Conservation (phyloP, 805 yeast genomes). For the Zygosaccharomyces lentus region DNA sequence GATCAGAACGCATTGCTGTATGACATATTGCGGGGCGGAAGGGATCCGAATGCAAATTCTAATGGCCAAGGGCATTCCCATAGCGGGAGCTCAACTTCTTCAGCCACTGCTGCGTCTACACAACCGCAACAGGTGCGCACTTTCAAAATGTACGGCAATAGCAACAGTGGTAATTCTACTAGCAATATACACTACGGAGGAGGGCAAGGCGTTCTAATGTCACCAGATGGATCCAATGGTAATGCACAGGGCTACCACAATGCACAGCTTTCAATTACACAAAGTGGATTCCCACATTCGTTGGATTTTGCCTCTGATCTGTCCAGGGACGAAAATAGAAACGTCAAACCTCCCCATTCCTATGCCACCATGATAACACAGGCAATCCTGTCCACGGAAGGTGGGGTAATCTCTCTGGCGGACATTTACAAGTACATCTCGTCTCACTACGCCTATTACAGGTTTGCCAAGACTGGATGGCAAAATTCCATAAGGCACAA, state of each 20-base stretch:
- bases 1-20: constrained; percentile 23
- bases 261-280: constrained; percentile 5
- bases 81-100: constrained; percentile 1
- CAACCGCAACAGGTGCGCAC: constrained; percentile 28
- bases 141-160: constrained; percentile 32
- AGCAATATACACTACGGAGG: constrained; percentile 5
- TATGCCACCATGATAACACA: constrained; percentile 99
- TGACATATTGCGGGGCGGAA: constrained; percentile 22
- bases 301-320: constrained; percentile 47
- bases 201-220: constrained; percentile 6
- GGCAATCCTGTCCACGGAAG: constrained; percentile 83
- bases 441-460: constrained; percentile 82
- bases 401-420: constrained; percentile 81
- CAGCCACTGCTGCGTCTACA: not conserved
- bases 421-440: constrained; percentile 93
- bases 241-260: constrained; percentile 2
- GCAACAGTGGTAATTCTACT: constrained; percentile 6
- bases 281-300: constrained; percentile 26
- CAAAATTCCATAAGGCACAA: constrained; percentile 97
- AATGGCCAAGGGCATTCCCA: constrained; percentile 4
- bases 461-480: constrained; percentile 94
- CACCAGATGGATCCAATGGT: constrained; percentile 7
- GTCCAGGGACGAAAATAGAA: constrained; percentile 80
- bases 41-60: constrained; percentile 13
- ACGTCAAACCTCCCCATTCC: constrained; percentile 93